Evolutionary conservation across 306 rosid genomes (phyloP), one percentile per base, ranked within the genome.

Genomic region (Hippophae rhamnoides): DNA sequence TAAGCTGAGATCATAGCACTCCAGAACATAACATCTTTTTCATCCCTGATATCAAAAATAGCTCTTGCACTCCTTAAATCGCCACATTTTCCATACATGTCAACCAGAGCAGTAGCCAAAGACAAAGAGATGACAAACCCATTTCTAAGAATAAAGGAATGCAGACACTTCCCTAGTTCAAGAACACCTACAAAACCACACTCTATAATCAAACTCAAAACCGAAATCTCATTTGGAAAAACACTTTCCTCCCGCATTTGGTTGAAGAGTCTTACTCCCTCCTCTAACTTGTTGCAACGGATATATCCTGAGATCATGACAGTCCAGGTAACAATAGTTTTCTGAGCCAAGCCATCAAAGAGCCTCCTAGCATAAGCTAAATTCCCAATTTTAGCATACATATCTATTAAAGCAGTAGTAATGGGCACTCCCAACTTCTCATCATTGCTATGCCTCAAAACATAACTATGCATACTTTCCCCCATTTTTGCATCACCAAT

Each of bases 21-120:
- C 82, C 83, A 86, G 71, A 79, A 74, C 62, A 55, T 74, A 41
- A 81, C 71, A 70, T 86, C 90, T 50, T 61, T 83, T 48, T 66
- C 49, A 27, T 54, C 42, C 13, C 55, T 10, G 52, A 74, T 59
- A 44, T 79, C 66, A 55, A 83, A 86, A 43, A 86, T 52, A 43
- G 60, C 70, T 74, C 84, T 76, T 1, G 95, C 85, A 7, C 58
- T 64, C 51, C 54, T 51, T 13, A 50, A 61, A 66, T 83, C 78
- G 9, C 80, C 80, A 60, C 89, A 80, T 67, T 78, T 77, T 14
- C 89, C 94, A 60, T 86, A 86, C 95, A 83, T 86, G n/a, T 78
- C 85, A 44, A 86, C 59, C 64, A 83, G 73, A 49, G 87, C 82
- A 48, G 85, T 81, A 50, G 74, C 81, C 71, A 86, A 64, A 60